Conservation (phyloP, 768 basidiomycete species). For the Leucocoprinus leucothites region DNA sequence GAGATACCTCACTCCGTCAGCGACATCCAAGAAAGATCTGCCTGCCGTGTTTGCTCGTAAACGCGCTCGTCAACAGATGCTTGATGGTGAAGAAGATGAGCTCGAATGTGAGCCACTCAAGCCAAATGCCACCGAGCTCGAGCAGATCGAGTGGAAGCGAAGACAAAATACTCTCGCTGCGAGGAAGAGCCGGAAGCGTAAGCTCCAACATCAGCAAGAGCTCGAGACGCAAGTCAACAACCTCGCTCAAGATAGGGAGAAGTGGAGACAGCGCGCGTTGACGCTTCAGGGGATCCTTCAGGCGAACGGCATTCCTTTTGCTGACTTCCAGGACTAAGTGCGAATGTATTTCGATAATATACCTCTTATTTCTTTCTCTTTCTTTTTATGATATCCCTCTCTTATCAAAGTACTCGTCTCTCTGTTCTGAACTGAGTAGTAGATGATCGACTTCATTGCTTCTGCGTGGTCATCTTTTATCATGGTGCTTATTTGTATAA, state of each 20-base stretch:
- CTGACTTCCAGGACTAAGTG: conserved; percentile 17
- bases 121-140: conserved; percentile 45
- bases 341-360: conserved; percentile 2
- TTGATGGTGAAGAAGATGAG: conserved; percentile 48
- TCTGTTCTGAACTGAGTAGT: too few relatives aligned
- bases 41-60: conserved; percentile 67
- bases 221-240: conserved; percentile 50
- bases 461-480: too few relatives aligned
- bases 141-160: conserved; percentile 76
- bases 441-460: too few relatives aligned
- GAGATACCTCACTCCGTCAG: conserved; percentile 60
- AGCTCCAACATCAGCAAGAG: conserved; percentile 63
- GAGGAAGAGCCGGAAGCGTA: conserved; percentile 69
- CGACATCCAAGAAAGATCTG: conserved; percentile 71
- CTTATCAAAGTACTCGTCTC: too few relatives aligned
- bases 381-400: conserved; percentile 4
- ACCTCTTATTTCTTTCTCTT: conserved; percentile 2
- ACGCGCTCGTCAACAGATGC: conserved; percentile 46
- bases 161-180: conserved; percentile 81
- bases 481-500: too few relatives aligned
- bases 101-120: conserved; percentile 29
- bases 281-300: conserved; percentile 40
- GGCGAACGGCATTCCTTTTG: conserved; percentile 16
- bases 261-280: conserved; percentile 50
- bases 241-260: conserved; percentile 46